These are phyloP conservation scores for Voacanga thouarsii DNA, from an alignment of 257 asterid species.

Conservation along the genomic window DNA sequence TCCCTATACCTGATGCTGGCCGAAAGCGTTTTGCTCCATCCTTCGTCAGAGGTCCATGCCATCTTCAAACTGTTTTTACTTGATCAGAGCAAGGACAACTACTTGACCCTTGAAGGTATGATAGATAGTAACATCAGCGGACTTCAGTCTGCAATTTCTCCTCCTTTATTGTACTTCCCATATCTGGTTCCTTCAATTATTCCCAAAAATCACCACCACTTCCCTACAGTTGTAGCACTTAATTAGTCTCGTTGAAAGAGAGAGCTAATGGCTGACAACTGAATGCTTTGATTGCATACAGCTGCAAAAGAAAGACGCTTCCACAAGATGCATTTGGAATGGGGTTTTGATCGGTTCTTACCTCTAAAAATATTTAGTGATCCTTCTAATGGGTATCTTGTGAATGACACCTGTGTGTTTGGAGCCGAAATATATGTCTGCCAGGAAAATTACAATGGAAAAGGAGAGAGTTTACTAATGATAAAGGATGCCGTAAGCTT, in stretches of 20 bases:
- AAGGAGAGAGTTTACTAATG: constrained; percentile 56
- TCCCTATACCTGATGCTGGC: constrained; percentile 50
- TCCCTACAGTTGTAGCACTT: too few species aligned
- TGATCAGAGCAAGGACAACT: constrained; percentile 61
- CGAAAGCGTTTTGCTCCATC: constrained; percentile 28
- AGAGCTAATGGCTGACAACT: neutral
- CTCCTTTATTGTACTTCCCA: neutral
- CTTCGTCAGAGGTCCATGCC: constrained; percentile 57
- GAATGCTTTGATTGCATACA: constrained; percentile 21
- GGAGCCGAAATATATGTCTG: constrained; percentile 60
- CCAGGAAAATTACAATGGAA: constrained; percentile 35
- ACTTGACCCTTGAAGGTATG: constrained; percentile 48
- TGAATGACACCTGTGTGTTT: constrained; percentile 49
- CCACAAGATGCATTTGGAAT: constrained; percentile 43
- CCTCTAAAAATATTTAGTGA: constrained; percentile 44
- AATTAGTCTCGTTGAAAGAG: neutral
- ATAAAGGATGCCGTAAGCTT: constrained; percentile 43
- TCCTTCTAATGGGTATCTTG: constrained; percentile 51
- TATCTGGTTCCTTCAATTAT: neutral
- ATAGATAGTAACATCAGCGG: neutral
- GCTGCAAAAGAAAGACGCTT: constrained; percentile 49
- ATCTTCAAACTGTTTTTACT: constrained; percentile 48
- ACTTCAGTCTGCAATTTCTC: neutral
- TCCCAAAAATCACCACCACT: neutral
- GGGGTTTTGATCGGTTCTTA: constrained; percentile 60